Evolutionary conservation across 768 basidiomycete genomes (phyloP).

Genomic region (Pleurotus platypus): DNA sequence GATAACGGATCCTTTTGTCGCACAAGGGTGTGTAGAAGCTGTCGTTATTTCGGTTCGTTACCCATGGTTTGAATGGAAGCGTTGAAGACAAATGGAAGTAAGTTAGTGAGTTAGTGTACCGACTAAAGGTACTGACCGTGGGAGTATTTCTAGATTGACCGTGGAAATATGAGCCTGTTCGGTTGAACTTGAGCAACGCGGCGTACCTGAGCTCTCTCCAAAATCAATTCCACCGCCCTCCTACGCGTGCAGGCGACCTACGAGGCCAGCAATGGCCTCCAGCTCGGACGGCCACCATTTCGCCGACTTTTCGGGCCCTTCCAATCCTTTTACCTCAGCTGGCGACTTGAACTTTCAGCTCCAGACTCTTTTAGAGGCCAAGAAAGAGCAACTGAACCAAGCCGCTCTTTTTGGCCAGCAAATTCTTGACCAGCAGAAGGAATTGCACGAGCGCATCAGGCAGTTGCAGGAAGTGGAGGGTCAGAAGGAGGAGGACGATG

Average conservation of each 20-base stretch:
- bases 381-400: constrained; percentile 89
- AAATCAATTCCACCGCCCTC: constrained; percentile 3
- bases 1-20: too few relatives aligned
- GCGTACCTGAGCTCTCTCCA: neutral
- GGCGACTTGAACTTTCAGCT: constrained; percentile 62
- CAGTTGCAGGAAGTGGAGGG: constrained; percentile 72
- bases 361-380: constrained; percentile 75
- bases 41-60: too few relatives aligned
- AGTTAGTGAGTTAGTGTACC: too few relatives aligned
- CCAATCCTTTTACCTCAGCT: constrained; percentile 40
- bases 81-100: too few relatives aligned
- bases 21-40: too few relatives aligned
- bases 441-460: constrained; percentile 84
- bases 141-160: neutral
- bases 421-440: constrained; percentile 89
- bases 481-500: constrained; percentile 61
- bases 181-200: constrained; percentile 7
- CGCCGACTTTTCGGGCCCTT: constrained; percentile 13
- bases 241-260: constrained; percentile 10
- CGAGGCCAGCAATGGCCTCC: constrained; percentile 31
- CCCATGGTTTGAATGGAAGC: too few relatives aligned
- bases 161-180: neutral
- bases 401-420: constrained; percentile 92
- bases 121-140: neutral
- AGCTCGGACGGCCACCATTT: constrained; percentile 28